Conservation (phyloP, 2,329 filamentous ascomycete species). For the Salinomyces thailandicus region DNA sequence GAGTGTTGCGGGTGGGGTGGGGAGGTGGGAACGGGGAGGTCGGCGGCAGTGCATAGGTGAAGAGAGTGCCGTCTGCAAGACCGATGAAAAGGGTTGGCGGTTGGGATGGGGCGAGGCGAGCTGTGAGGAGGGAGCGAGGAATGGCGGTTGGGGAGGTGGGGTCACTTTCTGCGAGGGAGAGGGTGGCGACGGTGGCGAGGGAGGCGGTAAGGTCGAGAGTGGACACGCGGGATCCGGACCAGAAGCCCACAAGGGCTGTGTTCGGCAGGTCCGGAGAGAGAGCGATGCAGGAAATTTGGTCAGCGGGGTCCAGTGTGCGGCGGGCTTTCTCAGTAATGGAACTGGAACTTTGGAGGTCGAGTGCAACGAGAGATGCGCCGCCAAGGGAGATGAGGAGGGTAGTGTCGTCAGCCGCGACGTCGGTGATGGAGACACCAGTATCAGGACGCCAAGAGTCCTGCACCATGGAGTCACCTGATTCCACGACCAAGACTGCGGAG, state of each 20-base stretch:
- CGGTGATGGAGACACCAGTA: constrained; percentile 52
- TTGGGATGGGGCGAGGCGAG: constrained; percentile 52
- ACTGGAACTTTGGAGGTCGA: constrained; percentile 45
- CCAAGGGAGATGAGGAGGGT: constrained; percentile 65
- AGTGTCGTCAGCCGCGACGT: constrained; percentile 61
- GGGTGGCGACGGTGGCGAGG: constrained; percentile 55
- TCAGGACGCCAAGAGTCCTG: constrained; percentile 47
- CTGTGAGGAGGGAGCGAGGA: constrained; percentile 69
- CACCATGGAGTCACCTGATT: constrained; percentile 44
- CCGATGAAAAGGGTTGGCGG: constrained; percentile 74
- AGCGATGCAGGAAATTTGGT: constrained; percentile 76
- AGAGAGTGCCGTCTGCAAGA: constrained; percentile 83
- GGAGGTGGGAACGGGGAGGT: constrained; percentile 41
- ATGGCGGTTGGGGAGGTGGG: constrained; percentile 57
- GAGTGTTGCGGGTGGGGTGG: constrained; percentile 56
- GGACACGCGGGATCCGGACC: constrained; percentile 69
- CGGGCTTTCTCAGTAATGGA: constrained; percentile 46
- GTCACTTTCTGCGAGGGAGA: constrained; percentile 41
- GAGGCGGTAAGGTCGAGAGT: constrained; percentile 55
- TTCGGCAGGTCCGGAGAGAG: constrained; percentile 53
- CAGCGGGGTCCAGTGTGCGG: constrained; percentile 33
- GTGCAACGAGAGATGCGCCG: constrained; percentile 59
- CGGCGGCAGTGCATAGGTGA: constrained; percentile 65
- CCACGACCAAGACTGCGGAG: constrained; percentile 50
- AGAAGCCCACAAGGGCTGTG: constrained; percentile 75